Percentiles rank a stretch among this genome's conserved stretches.
Evolutionary conservation across 305 asterid genomes (phyloP).

Genomic region (Fraxinus dipetala): DNA sequence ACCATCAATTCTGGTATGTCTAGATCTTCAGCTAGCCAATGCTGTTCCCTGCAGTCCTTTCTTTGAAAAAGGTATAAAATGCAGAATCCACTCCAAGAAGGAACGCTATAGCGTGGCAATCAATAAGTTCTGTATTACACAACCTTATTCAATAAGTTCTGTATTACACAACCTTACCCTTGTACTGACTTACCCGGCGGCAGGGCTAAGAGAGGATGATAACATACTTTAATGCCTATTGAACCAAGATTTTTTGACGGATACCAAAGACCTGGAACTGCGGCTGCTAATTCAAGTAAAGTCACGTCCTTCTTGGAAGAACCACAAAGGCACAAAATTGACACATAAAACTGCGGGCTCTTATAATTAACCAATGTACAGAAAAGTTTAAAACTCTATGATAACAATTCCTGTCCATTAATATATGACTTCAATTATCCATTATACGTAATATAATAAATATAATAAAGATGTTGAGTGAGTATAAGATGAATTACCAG

Average conservation of each 20-base stretch:
- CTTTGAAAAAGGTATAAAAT: background rate
- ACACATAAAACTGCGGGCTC: background rate
- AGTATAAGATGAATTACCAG: background rate
- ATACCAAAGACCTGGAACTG: constrained; percentile 4
- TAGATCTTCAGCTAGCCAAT: background rate
- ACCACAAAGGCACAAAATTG: background rate
- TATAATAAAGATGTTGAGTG: constrained; percentile 4
- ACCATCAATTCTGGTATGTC: background rate
- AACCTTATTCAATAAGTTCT: constrained; percentile 8
- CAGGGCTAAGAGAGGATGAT: constrained; percentile 10
- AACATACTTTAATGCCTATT: background rate
- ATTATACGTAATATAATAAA: background rate
- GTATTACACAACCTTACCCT: constrained; percentile 2
- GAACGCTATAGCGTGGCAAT: constrained; percentile 1
- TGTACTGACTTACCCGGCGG: constrained; percentile 1
- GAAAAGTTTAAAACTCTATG: background rate
- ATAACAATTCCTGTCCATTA: background rate
- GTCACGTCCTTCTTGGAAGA: constrained; percentile 6
- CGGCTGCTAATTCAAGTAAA: background rate
- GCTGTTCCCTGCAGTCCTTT: constrained; percentile 5
- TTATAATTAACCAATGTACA: background rate
- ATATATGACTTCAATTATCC: constrained; percentile 6
- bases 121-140: background rate
- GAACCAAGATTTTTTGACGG: constrained; percentile 7
- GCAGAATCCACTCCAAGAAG: background rate